A percentile compares a stretch with the other conserved stretches of the same genome.
Conservation (phyloP, 2,329 filamentous ascomycete species). For the Endoconidiophora polonica region DNA sequence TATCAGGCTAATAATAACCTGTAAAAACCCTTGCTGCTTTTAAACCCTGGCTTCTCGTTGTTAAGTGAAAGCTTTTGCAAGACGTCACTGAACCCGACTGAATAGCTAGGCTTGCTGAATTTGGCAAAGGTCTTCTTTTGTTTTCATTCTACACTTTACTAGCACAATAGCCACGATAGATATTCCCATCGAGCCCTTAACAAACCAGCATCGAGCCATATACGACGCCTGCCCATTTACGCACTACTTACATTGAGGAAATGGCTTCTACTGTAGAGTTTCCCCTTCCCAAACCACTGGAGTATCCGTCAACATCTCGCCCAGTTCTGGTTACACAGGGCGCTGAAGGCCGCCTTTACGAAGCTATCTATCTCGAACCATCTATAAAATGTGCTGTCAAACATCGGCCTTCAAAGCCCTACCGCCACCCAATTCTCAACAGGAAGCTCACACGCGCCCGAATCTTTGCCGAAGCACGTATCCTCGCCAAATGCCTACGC, state of each 20-base stretch:
- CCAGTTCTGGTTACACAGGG: constrained; percentile 73
- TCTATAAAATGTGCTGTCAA: constrained; percentile 64
- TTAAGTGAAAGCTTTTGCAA: no score
- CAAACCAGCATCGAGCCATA: no score
- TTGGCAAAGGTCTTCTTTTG: no score
- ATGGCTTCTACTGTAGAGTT: neutral
- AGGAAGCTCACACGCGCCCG: constrained; percentile 71
- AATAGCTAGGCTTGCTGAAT: no score
- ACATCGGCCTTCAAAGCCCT: constrained; percentile 78
- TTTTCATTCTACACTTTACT: no score
- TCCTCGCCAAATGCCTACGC: constrained; percentile 59
- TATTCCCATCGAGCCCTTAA: no score
- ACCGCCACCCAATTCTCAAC: constrained; percentile 82
- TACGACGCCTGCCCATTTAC: no score
- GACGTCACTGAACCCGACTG: no score
- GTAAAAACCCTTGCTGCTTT: neutral
- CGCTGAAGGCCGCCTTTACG: constrained; percentile 89
- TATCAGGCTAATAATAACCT: constrained; percentile 5
- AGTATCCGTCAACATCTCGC: constrained; percentile 23
- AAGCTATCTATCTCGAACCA: constrained; percentile 59
- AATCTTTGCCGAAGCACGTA: constrained; percentile 74
- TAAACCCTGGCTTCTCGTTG: neutral
- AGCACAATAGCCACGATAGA: no score
- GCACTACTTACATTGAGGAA: no score
- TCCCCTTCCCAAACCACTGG: neutral